Evolutionary conservation across 139 green algal genomes (phyloP).

Genomic region (Deuterostichococcus epilithicus): DNA sequence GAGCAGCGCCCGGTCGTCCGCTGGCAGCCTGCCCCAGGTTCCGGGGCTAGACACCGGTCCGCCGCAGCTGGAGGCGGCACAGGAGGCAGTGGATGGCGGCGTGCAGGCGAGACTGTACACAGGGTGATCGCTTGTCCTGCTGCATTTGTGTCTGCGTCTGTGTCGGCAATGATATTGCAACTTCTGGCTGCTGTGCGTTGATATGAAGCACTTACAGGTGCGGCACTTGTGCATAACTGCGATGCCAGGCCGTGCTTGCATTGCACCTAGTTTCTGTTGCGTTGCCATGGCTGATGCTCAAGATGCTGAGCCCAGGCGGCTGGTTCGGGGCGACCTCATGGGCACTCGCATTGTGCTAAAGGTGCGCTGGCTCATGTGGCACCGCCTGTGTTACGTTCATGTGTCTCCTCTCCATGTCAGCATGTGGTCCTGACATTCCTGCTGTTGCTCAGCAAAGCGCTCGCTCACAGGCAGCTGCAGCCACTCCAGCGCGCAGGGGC

Average conservation of each 20-base stretch:
- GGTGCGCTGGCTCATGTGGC: too few relatives aligned
- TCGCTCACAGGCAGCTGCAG: too few relatives aligned
- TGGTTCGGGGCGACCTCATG: background rate
- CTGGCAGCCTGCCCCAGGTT: background rate
- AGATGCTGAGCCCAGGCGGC: background rate
- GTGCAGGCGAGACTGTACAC: conserved; percentile 3
- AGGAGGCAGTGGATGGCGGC: background rate
- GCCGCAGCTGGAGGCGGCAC: background rate
- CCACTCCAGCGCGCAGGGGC: too few relatives aligned
- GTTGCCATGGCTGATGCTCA: background rate
- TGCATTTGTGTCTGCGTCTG: background rate
- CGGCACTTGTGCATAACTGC: too few relatives aligned
- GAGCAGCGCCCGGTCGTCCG: background rate
- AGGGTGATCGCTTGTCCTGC: background rate
- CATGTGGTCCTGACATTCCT: too few relatives aligned
- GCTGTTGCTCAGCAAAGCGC: too few relatives aligned
- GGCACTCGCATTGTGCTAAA: conserved; percentile 14
- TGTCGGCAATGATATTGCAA: too few relatives aligned
- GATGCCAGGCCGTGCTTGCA: background rate
- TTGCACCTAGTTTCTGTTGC: too few relatives aligned
- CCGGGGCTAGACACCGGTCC: background rate
- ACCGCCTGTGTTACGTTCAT: too few relatives aligned
- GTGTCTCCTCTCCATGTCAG: too few relatives aligned
- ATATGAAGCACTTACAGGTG: background rate
- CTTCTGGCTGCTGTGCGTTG: background rate